Percentiles rank a stretch among this genome's conserved stretches.
These are phyloP conservation scores for Aureobasidium sp. DNA, from an alignment of 2,329 filamentous ascomycete species.

Conservation along the genomic window DNA sequence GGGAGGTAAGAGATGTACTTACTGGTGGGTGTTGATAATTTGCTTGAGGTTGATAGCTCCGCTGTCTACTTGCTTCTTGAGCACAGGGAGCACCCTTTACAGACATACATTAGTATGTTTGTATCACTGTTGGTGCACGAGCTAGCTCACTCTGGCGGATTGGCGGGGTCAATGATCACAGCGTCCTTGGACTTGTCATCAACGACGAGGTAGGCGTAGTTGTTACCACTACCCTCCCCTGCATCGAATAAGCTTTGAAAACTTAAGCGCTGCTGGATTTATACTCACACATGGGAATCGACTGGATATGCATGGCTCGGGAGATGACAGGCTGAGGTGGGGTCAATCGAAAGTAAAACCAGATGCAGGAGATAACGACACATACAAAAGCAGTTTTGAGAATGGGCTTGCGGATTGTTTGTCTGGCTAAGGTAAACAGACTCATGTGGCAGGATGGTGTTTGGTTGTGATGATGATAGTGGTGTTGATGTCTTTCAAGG, in stretches of 20 bases:
- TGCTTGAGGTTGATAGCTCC: conserved; percentile 75
- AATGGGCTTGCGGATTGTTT: conserved; percentile 6
- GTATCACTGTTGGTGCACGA: not conserved
- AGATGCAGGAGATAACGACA: not conserved
- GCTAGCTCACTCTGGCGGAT: conserved; percentile 61
- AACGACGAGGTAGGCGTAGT: conserved; percentile 66
- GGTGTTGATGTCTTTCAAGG: not conserved
- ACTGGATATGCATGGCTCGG: conserved; percentile 70
- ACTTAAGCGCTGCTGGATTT: not conserved
- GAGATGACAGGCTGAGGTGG: conserved; percentile 10
- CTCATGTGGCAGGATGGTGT: conserved; percentile 10
- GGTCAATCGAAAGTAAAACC: conserved; percentile 13
- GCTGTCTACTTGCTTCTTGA: conserved; percentile 65
- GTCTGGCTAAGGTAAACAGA: conserved; percentile 7
- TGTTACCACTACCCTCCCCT: conserved; percentile 74
- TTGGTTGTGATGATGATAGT: not conserved
- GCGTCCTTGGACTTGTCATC: conserved; percentile 45
- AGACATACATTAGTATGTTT: not conserved
- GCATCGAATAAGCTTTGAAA: not conserved
- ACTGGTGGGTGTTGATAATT: conserved; percentile 98
- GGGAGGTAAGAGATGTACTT: conserved; percentile 31
- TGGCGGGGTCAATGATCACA: conserved; percentile 69
- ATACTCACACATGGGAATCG: conserved; percentile 76
- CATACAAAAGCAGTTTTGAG: conserved; percentile 8
- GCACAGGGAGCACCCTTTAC: conserved; percentile 48